These are phyloP conservation scores for Coemansia sp. DNA, from an alignment of 192 early-diverging fungal species.

Conservation along the genomic window DNA sequence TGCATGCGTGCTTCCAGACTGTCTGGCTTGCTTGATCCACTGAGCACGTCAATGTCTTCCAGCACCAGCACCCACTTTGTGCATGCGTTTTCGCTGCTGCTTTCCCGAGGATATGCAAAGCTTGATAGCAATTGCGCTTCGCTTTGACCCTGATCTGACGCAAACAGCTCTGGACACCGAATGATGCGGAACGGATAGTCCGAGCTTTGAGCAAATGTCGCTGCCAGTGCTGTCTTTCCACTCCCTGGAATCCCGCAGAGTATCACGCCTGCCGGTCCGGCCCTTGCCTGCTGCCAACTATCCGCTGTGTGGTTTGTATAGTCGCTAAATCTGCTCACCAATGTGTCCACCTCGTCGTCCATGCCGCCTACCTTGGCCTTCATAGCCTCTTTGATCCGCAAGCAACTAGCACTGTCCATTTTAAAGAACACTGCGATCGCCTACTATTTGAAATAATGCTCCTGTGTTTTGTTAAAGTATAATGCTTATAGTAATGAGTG, in stretches of 20 bases:
- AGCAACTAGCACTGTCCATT: not conserved
- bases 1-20: conserved; percentile 47
- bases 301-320: conserved; percentile 6
- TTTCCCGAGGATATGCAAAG: conserved; percentile 15
- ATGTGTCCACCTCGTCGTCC: conserved; percentile 29
- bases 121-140: conserved; percentile 27
- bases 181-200: conserved; percentile 23
- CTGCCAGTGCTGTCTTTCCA: conserved; percentile 45
- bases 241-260: conserved; percentile 48
- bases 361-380: conserved; percentile 30
- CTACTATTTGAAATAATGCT: not conserved
- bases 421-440: not conserved
- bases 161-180: conserved; percentile 49
- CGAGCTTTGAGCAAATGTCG: conserved; percentile 25
- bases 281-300: not conserved
- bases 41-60: conserved; percentile 50
- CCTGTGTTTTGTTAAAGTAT: not conserved
- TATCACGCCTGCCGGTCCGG: conserved; percentile 28
- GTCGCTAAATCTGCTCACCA: conserved; percentile 25
- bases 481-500: not conserved
- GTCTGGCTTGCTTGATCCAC: conserved; percentile 25
- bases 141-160: conserved; percentile 45
- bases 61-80: conserved; percentile 28
- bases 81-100: not conserved
- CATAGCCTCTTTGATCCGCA: conserved; percentile 11